Conservation (phyloP, 176 grass and related monocot genomes). For the Puya raimondii region DNA sequence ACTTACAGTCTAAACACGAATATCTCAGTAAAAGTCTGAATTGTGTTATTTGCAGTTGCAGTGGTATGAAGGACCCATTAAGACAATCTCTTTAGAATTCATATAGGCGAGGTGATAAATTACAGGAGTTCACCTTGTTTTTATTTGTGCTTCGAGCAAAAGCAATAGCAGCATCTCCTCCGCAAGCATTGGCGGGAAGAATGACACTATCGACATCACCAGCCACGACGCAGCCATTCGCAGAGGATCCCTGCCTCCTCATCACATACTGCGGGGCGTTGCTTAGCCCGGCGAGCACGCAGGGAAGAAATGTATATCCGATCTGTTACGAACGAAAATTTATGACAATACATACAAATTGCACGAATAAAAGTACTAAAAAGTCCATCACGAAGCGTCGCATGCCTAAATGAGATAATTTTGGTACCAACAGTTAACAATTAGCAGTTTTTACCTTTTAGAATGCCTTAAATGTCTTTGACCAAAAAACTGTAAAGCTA, state of each 20-base stretch:
- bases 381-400: background rate
- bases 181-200: conserved; percentile 72
- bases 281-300: conserved; percentile 79
- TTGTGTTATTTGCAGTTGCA: too few species aligned
- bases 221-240: conserved; percentile 41
- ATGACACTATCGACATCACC: conserved; percentile 77
- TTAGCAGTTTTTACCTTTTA: too few species aligned
- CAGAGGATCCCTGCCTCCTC: conserved; percentile 19
- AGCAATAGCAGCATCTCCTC: conserved; percentile 71
- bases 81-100: background rate
- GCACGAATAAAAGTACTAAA: background rate
- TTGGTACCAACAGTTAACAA: too few species aligned
- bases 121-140: conserved; percentile 37
- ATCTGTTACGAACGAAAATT: conserved; percentile 38
- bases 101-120: background rate
- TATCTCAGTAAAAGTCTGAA: too few species aligned
- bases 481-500: too few species aligned
- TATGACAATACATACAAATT: conserved; percentile 2
- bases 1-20: too few species aligned
- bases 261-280: conserved; percentile 74
- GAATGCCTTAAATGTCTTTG: too few species aligned
- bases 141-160: conserved; percentile 51
- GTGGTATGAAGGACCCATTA: too few species aligned
- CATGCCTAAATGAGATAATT: background rate
- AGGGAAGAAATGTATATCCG: conserved; percentile 91